phyloP scores from a whole-genome alignment of 2,329 filamentous ascomycete genomes.

The Apiospora kogelbergensis region DNA sequence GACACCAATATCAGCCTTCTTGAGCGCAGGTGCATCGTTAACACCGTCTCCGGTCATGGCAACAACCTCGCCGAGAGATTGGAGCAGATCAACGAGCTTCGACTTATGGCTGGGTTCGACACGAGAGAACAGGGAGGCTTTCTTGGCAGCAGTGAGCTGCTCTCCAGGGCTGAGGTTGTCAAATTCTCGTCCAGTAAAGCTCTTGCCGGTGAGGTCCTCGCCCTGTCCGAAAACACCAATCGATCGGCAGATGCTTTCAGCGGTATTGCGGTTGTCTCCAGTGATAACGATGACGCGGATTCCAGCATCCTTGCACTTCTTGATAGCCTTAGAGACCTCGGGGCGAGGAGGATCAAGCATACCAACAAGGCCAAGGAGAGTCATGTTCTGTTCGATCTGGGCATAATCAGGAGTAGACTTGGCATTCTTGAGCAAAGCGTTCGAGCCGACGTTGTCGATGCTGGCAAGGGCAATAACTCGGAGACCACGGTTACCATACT shows the following conservation, averaged over 20 bases:
- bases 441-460: constrained; percentile 71
- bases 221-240: constrained; percentile 86
- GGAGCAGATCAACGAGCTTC: constrained; percentile 94
- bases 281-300: constrained; percentile 98
- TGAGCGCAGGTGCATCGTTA: constrained; percentile 95
- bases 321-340: constrained; percentile 83
- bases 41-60: constrained; percentile 99
- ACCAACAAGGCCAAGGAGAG: constrained; percentile 86
- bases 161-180: constrained; percentile 78
- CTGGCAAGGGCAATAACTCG: constrained; percentile 93
- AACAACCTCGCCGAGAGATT: constrained; percentile 89
- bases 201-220: constrained; percentile 88
- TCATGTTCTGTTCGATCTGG: constrained; percentile 90
- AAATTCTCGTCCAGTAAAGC: constrained; percentile 92
- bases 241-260: constrained; percentile 94
- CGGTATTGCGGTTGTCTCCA: constrained; percentile 96
- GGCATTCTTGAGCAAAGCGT: constrained; percentile 70
- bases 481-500: constrained; percentile 89
- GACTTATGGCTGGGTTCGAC: constrained; percentile 96
- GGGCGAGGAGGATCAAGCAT: constrained; percentile 97
- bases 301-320: constrained; percentile 86
- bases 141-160: constrained; percentile 80
- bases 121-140: constrained; percentile 89
- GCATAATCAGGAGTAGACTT: constrained; percentile 83
- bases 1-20: constrained; percentile 98